phyloP scores from a whole-genome alignment of 805 yeast genomes.

The Blastobotrys robertii region DNA sequence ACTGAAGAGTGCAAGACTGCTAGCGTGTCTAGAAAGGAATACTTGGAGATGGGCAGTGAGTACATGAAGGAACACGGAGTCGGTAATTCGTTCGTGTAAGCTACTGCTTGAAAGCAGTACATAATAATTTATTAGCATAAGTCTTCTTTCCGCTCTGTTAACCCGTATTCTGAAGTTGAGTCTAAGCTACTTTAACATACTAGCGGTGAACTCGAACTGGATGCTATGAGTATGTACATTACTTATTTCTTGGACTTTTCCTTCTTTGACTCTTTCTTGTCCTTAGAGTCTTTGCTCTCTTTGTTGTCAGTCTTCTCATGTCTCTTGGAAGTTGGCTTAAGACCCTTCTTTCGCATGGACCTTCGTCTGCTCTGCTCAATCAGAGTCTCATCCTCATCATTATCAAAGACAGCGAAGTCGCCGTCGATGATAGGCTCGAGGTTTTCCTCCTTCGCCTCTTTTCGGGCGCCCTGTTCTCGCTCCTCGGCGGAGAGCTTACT shows the following conservation, averaged over 20 bases:
- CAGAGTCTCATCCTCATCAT: constrained; percentile 62
- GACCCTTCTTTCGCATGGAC: constrained; percentile 26
- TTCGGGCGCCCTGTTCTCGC: constrained; percentile 72
- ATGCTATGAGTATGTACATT: neutral
- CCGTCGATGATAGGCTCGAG: constrained; percentile 67
- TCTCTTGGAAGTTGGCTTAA: constrained; percentile 19
- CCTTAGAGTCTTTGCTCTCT: neutral
- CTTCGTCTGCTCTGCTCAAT: constrained; percentile 46
- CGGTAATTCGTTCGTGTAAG: constrained; percentile 40
- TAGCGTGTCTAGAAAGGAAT: constrained; percentile 59
- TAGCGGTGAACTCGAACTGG: too few relatives aligned
- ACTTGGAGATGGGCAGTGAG: constrained; percentile 82
- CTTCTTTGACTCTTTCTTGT: neutral
- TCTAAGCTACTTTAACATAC: too few relatives aligned
- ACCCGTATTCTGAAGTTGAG: too few relatives aligned
- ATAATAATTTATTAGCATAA: neutral
- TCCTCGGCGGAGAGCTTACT: constrained; percentile 83
- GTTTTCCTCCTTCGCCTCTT: constrained; percentile 53
- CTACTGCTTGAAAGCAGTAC: neutral
- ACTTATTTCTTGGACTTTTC: neutral
- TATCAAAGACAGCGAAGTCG: constrained; percentile 78
- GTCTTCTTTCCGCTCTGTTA: too few relatives aligned
- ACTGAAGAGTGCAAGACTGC: constrained; percentile 37
- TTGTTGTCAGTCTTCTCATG: neutral
- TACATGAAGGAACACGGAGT: constrained; percentile 78